Percentiles rank a stretch among this genome's conserved stretches.
Evolutionary conservation across 768 basidiomycete species (phyloP).

Genomic region (Dendrothele bispora): DNA sequence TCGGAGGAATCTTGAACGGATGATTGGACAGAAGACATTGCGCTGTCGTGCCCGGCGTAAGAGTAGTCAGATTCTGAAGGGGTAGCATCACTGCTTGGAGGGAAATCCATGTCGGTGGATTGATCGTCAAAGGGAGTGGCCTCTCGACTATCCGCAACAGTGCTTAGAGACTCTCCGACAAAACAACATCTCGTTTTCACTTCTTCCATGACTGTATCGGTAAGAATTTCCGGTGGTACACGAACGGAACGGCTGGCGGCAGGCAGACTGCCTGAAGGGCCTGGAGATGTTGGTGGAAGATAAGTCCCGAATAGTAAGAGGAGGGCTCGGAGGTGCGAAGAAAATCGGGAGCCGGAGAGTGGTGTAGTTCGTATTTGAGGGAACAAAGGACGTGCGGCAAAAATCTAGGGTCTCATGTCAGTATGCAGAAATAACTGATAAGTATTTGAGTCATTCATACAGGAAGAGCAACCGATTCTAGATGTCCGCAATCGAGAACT

Average conservation of each 20-base stretch:
- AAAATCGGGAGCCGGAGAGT: constrained; percentile 79
- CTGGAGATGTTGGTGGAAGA: constrained; percentile 72
- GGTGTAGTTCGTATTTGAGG: constrained; percentile 84
- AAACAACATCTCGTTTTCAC: constrained; percentile 91
- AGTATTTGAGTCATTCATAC: constrained; percentile 44
- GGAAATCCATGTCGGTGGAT: constrained; percentile 39
- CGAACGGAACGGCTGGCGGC: constrained; percentile 60
- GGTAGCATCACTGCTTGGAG: constrained; percentile 51
- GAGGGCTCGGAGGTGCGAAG: constrained; percentile 77
- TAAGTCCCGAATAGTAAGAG: constrained; percentile 83
- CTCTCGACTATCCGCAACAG: constrained; percentile 27
- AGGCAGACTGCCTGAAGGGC: constrained; percentile 62
- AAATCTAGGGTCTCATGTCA: constrained; percentile 71
- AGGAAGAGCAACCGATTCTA: constrained; percentile 87
- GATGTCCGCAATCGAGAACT: constrained; percentile 89
- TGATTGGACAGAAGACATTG: constrained; percentile 46
- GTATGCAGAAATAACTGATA: background rate
- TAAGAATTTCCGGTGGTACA: constrained; percentile 79
- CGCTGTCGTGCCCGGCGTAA: constrained; percentile 49
- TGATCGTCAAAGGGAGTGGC: constrained; percentile 23
- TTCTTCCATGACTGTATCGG: constrained; percentile 81
- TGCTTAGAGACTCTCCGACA: constrained; percentile 61
- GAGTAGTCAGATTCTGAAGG: constrained; percentile 71
- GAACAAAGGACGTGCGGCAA: constrained; percentile 83
- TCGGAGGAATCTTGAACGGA: constrained; percentile 58